Evolutionary conservation across 2,329 filamentous ascomycete species (phyloP), one percentile per base, ranked within the genome.

Genomic region (Lachnellula hyalina): DNA sequence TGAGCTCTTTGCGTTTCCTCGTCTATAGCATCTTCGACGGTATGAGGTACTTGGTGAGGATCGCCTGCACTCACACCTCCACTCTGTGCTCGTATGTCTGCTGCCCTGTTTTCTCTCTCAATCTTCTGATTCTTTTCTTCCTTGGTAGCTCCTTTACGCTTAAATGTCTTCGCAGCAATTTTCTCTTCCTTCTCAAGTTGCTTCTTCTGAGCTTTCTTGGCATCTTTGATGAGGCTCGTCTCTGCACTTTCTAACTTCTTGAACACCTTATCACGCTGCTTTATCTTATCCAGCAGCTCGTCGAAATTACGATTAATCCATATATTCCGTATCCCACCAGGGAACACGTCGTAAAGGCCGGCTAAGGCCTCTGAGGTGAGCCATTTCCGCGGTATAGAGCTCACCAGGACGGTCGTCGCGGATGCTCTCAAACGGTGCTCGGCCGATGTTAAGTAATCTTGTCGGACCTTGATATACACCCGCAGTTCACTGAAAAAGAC

Each of bases 281-380:
- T 81, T 46, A 97, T 87, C 69, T 97, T 97, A 58, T 92, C 87
- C 47, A 89, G 80, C 11, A 99, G 79, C 8, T 86, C 80, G 44
- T 92, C 89, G 62, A 90, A 86, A 67, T 99, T 89, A 58, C 93
- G 83, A 56, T 96, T 99, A 64, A 99, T 85, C 92, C 93, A 99
- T 47, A 99, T 89, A 63, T 97, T 97, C 56, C 90, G 84, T 67
- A 99, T 87, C 32, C 94, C 94, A 19, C 94, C 94, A 0, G 94
- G 94, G 64, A 96, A 97, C 1, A 97, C 92, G 69, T 99, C 94
- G 66, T 95, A 99, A 0, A 99, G 77, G 0, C 87, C 87, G 55
- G 84, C 81, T 4, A 99, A 78, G 0, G 90, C 89, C 45, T 96
- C 85, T 48, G 90, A 82, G 2, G 82, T 90, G 7, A 96, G 82